Evolutionary conservation across 2,329 filamentous ascomycete species (phyloP).

Genomic region (Coniella vitis): DNA sequence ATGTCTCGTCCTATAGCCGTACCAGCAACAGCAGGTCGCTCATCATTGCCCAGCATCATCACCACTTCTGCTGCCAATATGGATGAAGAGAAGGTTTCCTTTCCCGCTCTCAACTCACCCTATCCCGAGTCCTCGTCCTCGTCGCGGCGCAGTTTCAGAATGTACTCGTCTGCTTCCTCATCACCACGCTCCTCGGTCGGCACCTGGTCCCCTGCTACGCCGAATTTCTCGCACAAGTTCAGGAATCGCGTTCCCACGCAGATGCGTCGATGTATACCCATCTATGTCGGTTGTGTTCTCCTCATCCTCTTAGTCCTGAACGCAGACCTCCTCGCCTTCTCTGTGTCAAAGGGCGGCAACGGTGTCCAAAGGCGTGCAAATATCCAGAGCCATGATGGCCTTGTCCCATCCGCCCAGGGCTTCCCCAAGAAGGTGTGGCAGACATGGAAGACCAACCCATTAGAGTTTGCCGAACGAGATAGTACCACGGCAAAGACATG

Average conservation of each 20-base stretch:
- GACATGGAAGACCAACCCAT: conserved; percentile 65
- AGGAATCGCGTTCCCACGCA: conserved; percentile 24
- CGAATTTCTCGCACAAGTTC: conserved; percentile 21
- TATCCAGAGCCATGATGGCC: conserved; percentile 13
- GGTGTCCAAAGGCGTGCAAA: conserved; percentile 22
- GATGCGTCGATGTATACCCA: conserved; percentile 38
- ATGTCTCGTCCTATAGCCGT: no score
- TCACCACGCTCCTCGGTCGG: conserved; percentile 15
- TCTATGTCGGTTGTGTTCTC: conserved; percentile 37
- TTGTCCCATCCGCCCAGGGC: conserved; percentile 9
- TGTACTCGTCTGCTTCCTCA: conserved; percentile 11
- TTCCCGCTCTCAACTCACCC: conserved; percentile 2
- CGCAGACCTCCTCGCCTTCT: conserved; percentile 29
- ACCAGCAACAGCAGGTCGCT: neutral
- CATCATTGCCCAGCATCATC: neutral
- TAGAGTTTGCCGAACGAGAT: conserved; percentile 60
- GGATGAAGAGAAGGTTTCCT: conserved; percentile 1
- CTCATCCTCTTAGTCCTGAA: conserved; percentile 41
- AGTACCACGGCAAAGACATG: conserved; percentile 55
- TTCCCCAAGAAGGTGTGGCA: conserved; percentile 71
- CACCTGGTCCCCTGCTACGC: conserved; percentile 20
- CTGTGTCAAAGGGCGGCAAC: conserved; percentile 1
- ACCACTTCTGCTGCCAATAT: neutral
- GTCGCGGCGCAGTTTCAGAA: conserved; percentile 5
- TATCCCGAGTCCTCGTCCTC: conserved; percentile 1